A percentile compares a stretch with the other conserved stretches of the same genome.
These are phyloP conservation scores for Sarcodon aspratus DNA, from an alignment of 768 basidiomycete species.

Conservation along the genomic window DNA sequence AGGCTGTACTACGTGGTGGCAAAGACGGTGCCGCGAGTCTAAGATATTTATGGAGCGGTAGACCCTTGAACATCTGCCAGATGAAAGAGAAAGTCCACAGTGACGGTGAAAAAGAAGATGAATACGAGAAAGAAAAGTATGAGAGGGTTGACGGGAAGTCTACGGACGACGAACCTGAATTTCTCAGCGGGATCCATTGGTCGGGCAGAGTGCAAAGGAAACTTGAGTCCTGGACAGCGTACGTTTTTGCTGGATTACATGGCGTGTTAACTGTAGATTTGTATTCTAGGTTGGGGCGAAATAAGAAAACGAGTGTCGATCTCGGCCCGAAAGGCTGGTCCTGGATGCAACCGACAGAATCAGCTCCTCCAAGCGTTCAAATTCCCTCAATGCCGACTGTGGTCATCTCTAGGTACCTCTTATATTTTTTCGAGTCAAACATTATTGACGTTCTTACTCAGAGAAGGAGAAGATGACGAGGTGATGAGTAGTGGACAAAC, in stretches of 20 bases:
- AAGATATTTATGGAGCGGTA: slow-evolving; percentile 23
- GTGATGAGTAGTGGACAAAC: slow-evolving; percentile 70
- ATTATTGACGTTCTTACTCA: neutral
- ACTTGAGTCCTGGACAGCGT: slow-evolving; percentile 40
- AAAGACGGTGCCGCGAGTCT: slow-evolving; percentile 22
- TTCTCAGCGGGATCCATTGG: slow-evolving; percentile 24
- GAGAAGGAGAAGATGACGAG: slow-evolving; percentile 47
- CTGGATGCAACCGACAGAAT: slow-evolving; percentile 9
- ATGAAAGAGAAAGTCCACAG: slow-evolving; percentile 20
- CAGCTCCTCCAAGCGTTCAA: slow-evolving; percentile 6
- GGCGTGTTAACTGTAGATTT: neutral
- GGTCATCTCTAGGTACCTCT: slow-evolving; percentile 26
- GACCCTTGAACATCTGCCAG: slow-evolving; percentile 15
- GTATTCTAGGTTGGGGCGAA: slow-evolving; percentile 12
- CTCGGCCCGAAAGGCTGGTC: slow-evolving; percentile 10
- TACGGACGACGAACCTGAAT: slow-evolving; percentile 19
- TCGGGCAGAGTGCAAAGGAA: slow-evolving; percentile 33
- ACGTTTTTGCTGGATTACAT: slow-evolving; percentile 6
- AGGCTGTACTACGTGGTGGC: slow-evolving; percentile 22
- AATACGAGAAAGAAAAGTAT: slow-evolving; percentile 15
- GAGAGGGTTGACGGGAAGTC: slow-evolving; percentile 18
- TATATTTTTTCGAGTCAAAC: neutral
- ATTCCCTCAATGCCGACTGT: slow-evolving; percentile 24
- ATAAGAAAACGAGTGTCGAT: slow-evolving; percentile 24
- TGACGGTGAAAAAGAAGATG: slow-evolving; percentile 22